A percentile compares a stretch with the other conserved stretches of the same genome.
phyloP scores from a whole-genome alignment of 768 basidiomycete species.

The Lentinula raphanica region DNA sequence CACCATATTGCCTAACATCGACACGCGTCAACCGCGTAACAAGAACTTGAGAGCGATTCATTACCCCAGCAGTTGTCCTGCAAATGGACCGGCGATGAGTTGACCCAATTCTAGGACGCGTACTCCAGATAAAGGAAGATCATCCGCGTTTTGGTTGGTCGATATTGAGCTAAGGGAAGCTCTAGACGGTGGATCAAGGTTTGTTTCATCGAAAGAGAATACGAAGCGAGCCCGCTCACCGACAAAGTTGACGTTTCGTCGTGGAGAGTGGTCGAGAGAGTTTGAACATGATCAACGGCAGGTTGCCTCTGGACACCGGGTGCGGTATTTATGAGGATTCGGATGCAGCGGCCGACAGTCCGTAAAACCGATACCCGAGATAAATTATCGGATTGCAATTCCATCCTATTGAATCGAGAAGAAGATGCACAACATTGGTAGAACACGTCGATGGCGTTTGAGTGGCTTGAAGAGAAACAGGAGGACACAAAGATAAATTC shows the following conservation, averaged over 20 bases:
- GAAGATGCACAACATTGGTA: too few relatives aligned
- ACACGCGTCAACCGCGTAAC: background rate
- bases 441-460: too few relatives aligned
- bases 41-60: constrained; percentile 6
- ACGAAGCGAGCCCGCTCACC: background rate
- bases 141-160: constrained; percentile 11
- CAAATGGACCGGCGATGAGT: constrained; percentile 68
- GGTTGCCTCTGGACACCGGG: background rate
- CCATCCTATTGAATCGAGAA: background rate
- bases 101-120: constrained; percentile 68
- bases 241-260: background rate
- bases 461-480: too few relatives aligned
- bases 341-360: background rate
- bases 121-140: constrained; percentile 57
- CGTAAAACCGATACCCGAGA: background rate
- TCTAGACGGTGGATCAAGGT: background rate
- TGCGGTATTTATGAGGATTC: background rate
- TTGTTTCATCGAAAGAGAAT: background rate
- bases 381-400: background rate
- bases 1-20: constrained; percentile 55
- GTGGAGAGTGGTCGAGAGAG: background rate
- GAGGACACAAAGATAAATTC: too few relatives aligned
- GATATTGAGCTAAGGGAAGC: constrained; percentile 9
- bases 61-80: constrained; percentile 67
- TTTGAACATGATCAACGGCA: background rate